Base-by-base conservation (phyloP, 352 stramenopile genomes). In the Globisporangium heterothallicum region DNA sequence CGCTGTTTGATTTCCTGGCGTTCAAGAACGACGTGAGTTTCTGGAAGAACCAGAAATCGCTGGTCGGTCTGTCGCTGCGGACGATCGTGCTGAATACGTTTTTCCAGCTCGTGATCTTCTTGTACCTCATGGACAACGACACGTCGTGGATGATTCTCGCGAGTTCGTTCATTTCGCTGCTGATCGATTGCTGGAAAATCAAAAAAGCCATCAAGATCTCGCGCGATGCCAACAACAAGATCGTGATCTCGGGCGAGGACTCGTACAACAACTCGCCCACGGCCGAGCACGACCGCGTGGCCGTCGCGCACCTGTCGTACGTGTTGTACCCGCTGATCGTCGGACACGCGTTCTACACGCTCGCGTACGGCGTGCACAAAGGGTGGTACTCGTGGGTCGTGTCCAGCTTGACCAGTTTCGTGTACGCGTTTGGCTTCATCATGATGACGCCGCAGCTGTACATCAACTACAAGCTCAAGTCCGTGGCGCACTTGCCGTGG, bases 1-100 rank as follows among this genome's bases (percentile, higher is more conserved):
- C 98, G 35, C 68, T 99, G 7, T 99, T 99, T 70, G 96, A 99
- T 64, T 98, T 99, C 58, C 58, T 99, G 45, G 97, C 97, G 10
- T 99, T 99, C 69, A 98, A 98, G 67, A 98, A 96, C 63, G 97
- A 99, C 70, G 95, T 99, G 56, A 92, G 86, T 42, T 99, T 99
- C 71, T 99, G 97, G 97, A 78, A 86, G 42, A 96, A 97, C 52
- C 97, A 99, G 57, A 98, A 98, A 45, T 98, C 89, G 61, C 79
- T 99, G 19, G 92, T 89, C 26, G 97, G 97, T 1, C 68, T 99
- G 7, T 98, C 86, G 55, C 78, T 98, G 26, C 80, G 94, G 40
- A 93, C 89, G 7, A 76, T 99, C 18, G 92, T 95, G 62, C 78
- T 98, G 34, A 98, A 99, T 64, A 92, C 96, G 66, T 90, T 99